These are phyloP conservation scores for Pleurotus tuoliensis DNA, from an alignment of 768 basidiomycete genomes.

Conservation along the genomic window DNA sequence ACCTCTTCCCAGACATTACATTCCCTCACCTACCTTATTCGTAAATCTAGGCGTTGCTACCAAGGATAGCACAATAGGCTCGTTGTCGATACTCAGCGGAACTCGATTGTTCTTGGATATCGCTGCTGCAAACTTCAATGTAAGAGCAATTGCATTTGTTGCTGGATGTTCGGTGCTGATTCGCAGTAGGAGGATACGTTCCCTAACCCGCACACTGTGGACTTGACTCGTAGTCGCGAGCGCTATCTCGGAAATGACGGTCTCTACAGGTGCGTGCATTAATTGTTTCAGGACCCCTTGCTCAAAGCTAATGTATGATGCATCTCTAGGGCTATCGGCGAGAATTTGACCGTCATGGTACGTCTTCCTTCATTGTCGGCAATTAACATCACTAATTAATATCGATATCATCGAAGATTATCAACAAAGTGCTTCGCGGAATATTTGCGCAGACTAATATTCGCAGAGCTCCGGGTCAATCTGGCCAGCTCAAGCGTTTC, in stretches of 20 bases:
- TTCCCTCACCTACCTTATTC: not conserved
- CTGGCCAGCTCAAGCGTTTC: conserved; percentile 55
- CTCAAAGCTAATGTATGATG: not conserved
- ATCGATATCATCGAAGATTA: conserved; percentile 30
- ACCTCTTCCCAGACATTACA: not conserved
- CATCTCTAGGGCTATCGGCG: conserved; percentile 11
- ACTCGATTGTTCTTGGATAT: conserved; percentile 64
- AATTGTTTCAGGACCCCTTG: not conserved
- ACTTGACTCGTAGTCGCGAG: conserved; percentile 41
- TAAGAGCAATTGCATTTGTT: conserved; percentile 27
- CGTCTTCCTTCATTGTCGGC: conserved; percentile 1
- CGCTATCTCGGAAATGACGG: conserved; percentile 46
- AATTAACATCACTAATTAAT: conserved; percentile 46
- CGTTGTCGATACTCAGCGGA: conserved; percentile 37
- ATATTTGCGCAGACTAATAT: conserved; percentile 57
- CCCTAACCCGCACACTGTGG: conserved; percentile 39
- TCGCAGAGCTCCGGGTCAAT: conserved; percentile 63
- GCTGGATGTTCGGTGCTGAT: not conserved
- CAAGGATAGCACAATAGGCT: conserved; percentile 40
- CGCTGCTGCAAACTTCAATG: conserved; percentile 50
- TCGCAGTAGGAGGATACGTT: conserved; percentile 45
- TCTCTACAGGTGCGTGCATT: conserved; percentile 31
- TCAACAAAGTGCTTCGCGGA: conserved; percentile 60
- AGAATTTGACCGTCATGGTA: conserved; percentile 54
- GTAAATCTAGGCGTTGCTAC: conserved; percentile 38